Conservation (phyloP, 495 filamentous ascomycete species). For the Margaritispora aquatica region DNA sequence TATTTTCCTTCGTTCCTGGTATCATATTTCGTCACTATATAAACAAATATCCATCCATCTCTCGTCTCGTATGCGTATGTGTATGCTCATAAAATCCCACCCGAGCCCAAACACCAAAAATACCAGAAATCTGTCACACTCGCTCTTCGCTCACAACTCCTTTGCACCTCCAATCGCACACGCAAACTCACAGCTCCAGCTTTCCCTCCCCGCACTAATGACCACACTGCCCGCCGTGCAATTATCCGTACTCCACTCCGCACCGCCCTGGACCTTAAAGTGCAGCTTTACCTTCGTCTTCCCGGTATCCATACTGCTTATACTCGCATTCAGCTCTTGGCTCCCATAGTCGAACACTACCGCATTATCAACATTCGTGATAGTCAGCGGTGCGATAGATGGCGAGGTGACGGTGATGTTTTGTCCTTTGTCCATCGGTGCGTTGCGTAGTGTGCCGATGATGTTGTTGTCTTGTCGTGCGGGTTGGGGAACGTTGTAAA, state of each 20-base stretch:
- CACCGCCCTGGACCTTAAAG: neutral
- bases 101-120: neutral
- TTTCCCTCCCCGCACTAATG: constrained; percentile 6
- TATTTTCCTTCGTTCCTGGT: neutral
- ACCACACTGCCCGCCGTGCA: constrained; percentile 11
- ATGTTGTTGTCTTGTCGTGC: constrained; percentile 57
- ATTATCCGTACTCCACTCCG: constrained; percentile 4
- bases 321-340: constrained; percentile 1
- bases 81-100: neutral
- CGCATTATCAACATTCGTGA: constrained; percentile 17
- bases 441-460: constrained; percentile 74
- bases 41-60: neutral
- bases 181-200: constrained; percentile 11
- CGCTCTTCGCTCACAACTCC: neutral
- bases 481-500: constrained; percentile 7
- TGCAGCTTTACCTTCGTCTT: constrained; percentile 4
- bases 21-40: neutral
- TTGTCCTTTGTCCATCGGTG: constrained; percentile 79
- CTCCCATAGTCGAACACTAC: constrained; percentile 4
- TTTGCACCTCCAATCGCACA: neutral
- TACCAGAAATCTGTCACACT: neutral
- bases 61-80: neutral
- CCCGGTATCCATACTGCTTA: neutral
- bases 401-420: constrained; percentile 75
- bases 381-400: neutral